These are phyloP conservation scores for Chlorociboria aeruginascens DNA, from an alignment of 495 filamentous ascomycete species.

Conservation along the genomic window DNA sequence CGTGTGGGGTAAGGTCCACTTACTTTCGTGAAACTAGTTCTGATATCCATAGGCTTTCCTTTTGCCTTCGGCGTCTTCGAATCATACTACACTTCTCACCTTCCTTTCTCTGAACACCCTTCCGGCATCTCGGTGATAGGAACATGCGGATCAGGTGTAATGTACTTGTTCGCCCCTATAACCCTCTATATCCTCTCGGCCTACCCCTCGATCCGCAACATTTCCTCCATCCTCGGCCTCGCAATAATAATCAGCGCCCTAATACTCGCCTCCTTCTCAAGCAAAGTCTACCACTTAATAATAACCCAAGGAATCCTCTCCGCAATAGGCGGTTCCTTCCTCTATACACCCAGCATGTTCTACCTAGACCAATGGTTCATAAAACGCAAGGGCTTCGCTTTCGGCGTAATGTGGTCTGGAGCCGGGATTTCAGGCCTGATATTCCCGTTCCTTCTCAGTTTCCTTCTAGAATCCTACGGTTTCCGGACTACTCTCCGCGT, in stretches of 20 bases:
- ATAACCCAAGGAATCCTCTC: constrained; percentile 14
- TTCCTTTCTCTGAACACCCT: constrained; percentile 23
- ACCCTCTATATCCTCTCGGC: constrained; percentile 19
- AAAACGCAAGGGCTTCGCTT: constrained; percentile 33
- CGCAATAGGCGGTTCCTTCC: constrained; percentile 9
- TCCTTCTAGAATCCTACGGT: constrained; percentile 28
- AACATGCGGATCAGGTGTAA: constrained; percentile 27
- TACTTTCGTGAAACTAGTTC: not conserved
- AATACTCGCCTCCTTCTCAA: constrained; percentile 34
- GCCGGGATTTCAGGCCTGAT: constrained; percentile 11
- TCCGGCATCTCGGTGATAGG: constrained; percentile 26
- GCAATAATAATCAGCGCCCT: constrained; percentile 29
- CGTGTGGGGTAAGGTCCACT: constrained; percentile 44
- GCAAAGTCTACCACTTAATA: constrained; percentile 36
- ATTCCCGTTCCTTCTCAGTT: constrained; percentile 12
- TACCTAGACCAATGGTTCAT: constrained; percentile 35
- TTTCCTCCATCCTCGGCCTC: constrained; percentile 8
- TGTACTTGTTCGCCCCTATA: constrained; percentile 34
- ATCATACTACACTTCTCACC: constrained; percentile 29
- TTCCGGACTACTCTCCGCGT: constrained; percentile 37
- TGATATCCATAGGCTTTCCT: constrained; percentile 40
- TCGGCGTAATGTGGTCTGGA: constrained; percentile 41
- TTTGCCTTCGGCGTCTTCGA: constrained; percentile 44
- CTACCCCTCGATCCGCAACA: constrained; percentile 17
- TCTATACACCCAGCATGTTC: constrained; percentile 30